A percentile compares a stretch with the other conserved stretches of the same genome.
Conservation (phyloP, 768 basidiomycete species). For the Terana coerulea region DNA sequence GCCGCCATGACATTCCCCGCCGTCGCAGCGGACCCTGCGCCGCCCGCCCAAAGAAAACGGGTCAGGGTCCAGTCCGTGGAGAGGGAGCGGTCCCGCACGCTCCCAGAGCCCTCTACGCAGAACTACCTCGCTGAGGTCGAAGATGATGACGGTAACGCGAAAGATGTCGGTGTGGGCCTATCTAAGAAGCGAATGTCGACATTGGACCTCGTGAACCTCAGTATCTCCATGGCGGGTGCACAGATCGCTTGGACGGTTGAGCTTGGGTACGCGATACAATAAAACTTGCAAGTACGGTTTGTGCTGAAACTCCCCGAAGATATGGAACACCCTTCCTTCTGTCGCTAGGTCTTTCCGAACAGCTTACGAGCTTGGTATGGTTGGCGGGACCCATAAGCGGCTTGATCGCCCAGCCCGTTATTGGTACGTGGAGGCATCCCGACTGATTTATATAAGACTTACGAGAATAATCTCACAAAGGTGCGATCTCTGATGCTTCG, state of each 20-base stretch:
- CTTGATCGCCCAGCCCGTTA: slow-evolving; percentile 93
- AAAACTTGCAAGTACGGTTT: no score
- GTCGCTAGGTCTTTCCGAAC: slow-evolving; percentile 75
- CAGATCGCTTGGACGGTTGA: slow-evolving; percentile 97
- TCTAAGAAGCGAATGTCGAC: slow-evolving; percentile 29
- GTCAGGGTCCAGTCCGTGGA: slow-evolving; percentile 14
- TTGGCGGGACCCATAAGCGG: slow-evolving; percentile 93
- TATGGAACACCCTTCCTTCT: slow-evolving; percentile 95
- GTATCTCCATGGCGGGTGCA: slow-evolving; percentile 91
- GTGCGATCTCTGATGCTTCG: slow-evolving; percentile 94
- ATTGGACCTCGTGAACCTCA: slow-evolving; percentile 63
- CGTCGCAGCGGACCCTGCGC: slow-evolving; percentile 59
- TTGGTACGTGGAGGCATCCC: slow-evolving; percentile 54
- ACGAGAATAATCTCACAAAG: slow-evolving; percentile 34
- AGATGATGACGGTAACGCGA: slow-evolving; percentile 14
- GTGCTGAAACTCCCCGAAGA: slow-evolving; percentile 48
- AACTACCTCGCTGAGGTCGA: slow-evolving; percentile 4
- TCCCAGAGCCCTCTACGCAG: slow-evolving; percentile 8
- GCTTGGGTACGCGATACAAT: slow-evolving; percentile 71
- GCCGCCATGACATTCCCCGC: slow-evolving; percentile 57
- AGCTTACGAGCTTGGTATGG: slow-evolving; percentile 94
- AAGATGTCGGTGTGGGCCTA: slow-evolving; percentile 4
- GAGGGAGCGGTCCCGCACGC: not conserved
- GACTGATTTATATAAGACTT: not conserved
- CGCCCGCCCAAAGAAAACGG: slow-evolving; percentile 62